A percentile compares a stretch with the other conserved stretches of the same genome.
Evolutionary conservation across 1,284 basidiomycete genomes (phyloP).

Genomic region (Ceraceosorus bombacis): DNA sequence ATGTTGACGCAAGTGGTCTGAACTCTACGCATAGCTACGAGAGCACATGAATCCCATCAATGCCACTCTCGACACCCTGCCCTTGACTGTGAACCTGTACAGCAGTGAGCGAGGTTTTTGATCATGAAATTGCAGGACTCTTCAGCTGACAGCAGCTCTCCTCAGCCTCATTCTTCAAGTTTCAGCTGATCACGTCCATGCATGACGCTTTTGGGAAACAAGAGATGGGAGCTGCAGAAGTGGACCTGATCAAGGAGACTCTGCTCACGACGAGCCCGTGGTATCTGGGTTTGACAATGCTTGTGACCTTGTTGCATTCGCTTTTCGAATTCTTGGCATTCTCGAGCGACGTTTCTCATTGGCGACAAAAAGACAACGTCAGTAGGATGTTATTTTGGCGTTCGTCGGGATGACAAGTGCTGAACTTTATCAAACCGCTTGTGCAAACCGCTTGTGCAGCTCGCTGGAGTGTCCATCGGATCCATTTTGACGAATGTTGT

Average conservation of each 20-base stretch:
- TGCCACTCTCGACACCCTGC: conserved; percentile 51
- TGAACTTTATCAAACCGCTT: conserved; percentile 1
- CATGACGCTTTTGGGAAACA: conserved; percentile 61
- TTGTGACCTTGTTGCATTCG: conserved; percentile 78
- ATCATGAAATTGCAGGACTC: too few species aligned
- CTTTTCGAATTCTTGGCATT: conserved; percentile 54
- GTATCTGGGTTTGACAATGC: conserved; percentile 64
- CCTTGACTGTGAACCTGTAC: conserved; percentile 72
- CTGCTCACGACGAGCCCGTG: conserved; percentile 75
- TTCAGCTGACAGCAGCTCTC: too few species aligned
- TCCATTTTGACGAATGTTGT: conserved; percentile 80
- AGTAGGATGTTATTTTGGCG: background rate
- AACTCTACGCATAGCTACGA: conserved; percentile 18
- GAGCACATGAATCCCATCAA: conserved; percentile 49
- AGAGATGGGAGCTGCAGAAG: conserved; percentile 66
- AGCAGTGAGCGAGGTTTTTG: conserved; percentile 29
- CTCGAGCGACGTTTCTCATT: conserved; percentile 76
- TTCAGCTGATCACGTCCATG: conserved; percentile 38
- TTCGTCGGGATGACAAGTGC: background rate
- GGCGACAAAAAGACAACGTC: conserved; percentile 72
- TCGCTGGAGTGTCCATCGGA: conserved; percentile 55
- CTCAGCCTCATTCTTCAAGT: conserved; percentile 55
- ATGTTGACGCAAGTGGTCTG: too few species aligned
- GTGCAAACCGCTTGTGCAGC: conserved; percentile 32
- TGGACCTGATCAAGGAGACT: conserved; percentile 33